These are phyloP conservation scores for Pichia sp. DNA, from an alignment of 1,139 yeast genomes.

Conservation along the genomic window DNA sequence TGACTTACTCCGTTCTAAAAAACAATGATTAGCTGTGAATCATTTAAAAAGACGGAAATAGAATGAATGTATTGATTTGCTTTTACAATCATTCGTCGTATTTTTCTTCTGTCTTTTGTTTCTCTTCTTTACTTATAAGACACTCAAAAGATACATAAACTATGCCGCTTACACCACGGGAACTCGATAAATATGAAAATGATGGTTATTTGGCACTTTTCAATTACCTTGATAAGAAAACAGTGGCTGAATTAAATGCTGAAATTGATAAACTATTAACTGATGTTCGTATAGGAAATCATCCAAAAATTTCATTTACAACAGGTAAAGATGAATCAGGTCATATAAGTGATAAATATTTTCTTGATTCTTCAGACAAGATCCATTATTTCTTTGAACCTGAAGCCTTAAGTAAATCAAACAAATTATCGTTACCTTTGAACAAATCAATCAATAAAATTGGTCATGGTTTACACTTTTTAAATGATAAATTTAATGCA, in stretches of 20 bases:
- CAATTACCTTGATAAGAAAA: slow-evolving; percentile 41
- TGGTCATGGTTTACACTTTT: slow-evolving; percentile 70
- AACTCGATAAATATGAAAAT: slow-evolving; percentile 38
- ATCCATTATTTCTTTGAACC: slow-evolving; percentile 66
- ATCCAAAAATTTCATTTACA: slow-evolving; percentile 67
- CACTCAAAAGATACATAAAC: not conserved
- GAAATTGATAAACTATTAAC: slow-evolving; percentile 42
- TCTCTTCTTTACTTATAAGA: not conserved
- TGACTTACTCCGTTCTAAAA: not conserved
- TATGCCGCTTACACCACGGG: slow-evolving; percentile 34
- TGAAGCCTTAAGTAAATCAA: slow-evolving; percentile 38
- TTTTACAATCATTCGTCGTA: not conserved
- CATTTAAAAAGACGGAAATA: too few species aligned
- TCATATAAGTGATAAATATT: slow-evolving; percentile 71
- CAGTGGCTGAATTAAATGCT: slow-evolving; percentile 35
- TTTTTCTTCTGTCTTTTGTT: not conserved
- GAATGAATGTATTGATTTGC: too few species aligned
- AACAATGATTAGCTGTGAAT: too few species aligned
- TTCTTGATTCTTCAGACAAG: slow-evolving; percentile 63
- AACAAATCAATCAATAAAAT: slow-evolving; percentile 63
- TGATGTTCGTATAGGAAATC: slow-evolving; percentile 47
- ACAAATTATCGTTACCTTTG: slow-evolving; percentile 41
- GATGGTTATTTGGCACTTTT: slow-evolving; percentile 64
- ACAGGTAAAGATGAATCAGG: slow-evolving; percentile 42
- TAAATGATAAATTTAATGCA: slow-evolving; percentile 41